Percentiles rank a stretch among this genome's conserved stretches.
Evolutionary conservation across 169 alveolate genomes (phyloP).

Genomic region (Amoebophrya sp.): DNA sequence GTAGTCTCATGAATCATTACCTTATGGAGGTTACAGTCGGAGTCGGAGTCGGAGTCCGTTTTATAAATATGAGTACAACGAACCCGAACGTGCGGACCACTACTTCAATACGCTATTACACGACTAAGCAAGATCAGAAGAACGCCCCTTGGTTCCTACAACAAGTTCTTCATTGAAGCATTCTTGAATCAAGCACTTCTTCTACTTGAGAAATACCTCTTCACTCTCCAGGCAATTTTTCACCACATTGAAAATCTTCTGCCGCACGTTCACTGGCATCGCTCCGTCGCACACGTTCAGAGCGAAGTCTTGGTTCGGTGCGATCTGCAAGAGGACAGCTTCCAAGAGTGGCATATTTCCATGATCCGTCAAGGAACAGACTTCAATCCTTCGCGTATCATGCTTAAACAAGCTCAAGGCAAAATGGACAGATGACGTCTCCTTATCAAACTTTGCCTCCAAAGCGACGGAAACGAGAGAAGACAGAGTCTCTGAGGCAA

Average conservation of each 20-base stretch:
- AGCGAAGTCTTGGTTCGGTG: neutral
- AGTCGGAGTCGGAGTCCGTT: neutral
- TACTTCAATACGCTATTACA: neutral
- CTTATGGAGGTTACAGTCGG: neutral
- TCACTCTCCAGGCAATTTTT: neutral
- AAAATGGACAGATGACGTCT: neutral
- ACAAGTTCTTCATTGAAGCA: neutral
- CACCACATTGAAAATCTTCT: neutral
- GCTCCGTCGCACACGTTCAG: neutral
- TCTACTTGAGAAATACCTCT: too few species aligned
- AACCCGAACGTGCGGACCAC: too few species aligned
- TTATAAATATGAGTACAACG: neutral
- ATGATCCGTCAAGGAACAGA: neutral
- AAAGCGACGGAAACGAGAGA: neutral
- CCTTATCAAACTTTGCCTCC: neutral
- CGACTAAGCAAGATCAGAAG: neutral
- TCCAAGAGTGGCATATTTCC: neutral
- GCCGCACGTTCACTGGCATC: neutral
- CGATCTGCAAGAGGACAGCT: neutral
- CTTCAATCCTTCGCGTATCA: neutral
- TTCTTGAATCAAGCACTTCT: neutral
- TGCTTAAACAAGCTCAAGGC: neutral
- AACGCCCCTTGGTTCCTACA: neutral
- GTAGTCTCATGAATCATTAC: conserved; percentile 15
- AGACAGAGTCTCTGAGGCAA: neutral